Evolutionary conservation across 139 green algal species (phyloP).

Genomic region (Gonium pectorale): DNA sequence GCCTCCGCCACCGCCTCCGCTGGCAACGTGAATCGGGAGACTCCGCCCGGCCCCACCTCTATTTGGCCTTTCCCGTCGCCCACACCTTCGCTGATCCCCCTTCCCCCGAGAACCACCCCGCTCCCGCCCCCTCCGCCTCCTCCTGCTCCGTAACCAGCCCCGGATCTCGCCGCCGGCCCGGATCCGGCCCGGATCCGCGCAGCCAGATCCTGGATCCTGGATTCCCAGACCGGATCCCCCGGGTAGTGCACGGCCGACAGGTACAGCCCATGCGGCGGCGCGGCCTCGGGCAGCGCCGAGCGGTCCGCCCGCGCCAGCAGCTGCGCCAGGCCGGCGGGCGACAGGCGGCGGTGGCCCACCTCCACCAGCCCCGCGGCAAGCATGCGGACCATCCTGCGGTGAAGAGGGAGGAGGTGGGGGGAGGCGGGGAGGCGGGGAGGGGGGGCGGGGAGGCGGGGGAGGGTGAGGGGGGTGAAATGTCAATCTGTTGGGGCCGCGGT

Average conservation of each 20-base stretch:
- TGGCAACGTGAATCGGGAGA: not conserved
- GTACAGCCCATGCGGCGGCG: constrained; percentile 55
- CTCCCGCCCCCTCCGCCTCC: not conserved
- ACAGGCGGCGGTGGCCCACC: constrained; percentile 55
- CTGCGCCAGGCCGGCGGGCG: constrained; percentile 7
- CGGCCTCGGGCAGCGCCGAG: constrained; percentile 46
- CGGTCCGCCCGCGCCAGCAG: constrained; percentile 39
- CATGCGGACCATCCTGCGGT: constrained; percentile 47
- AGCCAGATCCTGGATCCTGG: not conserved
- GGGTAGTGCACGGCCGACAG: constrained; percentile 45
- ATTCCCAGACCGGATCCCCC: constrained; percentile 11
- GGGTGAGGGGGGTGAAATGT: too few relatives aligned
- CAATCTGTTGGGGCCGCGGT: too few relatives aligned
- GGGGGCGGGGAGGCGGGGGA: not conserved
- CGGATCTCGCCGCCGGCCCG: not conserved
- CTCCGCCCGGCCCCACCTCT: not conserved
- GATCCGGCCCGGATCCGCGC: not conserved
- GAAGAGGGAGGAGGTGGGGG: too few relatives aligned
- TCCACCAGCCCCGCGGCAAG: constrained; percentile 56
- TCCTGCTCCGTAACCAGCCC: too few relatives aligned
- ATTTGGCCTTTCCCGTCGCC: not conserved
- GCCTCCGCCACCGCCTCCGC: not conserved
- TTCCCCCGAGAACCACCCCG: not conserved
- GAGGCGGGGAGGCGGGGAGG: too few relatives aligned
- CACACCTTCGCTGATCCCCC: not conserved